These are phyloP conservation scores for Berberis thunbergii DNA, from an alignment of 164 flowering plant genomes.

Conservation along the genomic window DNA sequence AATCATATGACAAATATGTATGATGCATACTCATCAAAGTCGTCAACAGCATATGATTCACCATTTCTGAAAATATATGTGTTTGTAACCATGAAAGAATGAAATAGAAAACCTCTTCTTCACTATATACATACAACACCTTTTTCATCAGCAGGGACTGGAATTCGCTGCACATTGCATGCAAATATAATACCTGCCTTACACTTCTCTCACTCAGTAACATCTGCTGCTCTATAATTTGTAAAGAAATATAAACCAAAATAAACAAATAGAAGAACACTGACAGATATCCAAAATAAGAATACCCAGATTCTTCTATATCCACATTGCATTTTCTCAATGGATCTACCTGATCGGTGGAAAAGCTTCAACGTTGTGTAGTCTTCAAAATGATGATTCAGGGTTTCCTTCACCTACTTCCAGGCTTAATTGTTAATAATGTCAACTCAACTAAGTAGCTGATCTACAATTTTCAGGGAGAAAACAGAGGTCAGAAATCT, in stretches of 20 bases:
- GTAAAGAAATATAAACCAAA: too few species aligned
- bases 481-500: slow-evolving; percentile 1
- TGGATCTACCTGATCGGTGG: too few species aligned
- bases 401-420: slow-evolving; percentile 1
- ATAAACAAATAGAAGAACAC: too few species aligned
- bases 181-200: not conserved
- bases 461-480: slow-evolving; percentile 7
- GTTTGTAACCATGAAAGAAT: not conserved
- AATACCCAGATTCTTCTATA: not conserved
- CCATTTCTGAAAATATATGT: too few species aligned
- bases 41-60: not conserved
- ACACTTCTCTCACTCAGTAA: not conserved
- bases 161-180: not conserved
- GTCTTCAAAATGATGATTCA: not conserved
- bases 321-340: not conserved
- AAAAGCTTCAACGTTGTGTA: too few species aligned
- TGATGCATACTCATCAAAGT: not conserved
- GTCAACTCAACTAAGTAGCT: slow-evolving; percentile 9
- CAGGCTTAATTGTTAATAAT: not conserved
- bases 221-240: not conserved
- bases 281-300: not conserved
- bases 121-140: slow-evolving; percentile 6
- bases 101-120: slow-evolving; percentile 8
- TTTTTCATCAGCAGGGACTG: not conserved
- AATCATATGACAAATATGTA: too few species aligned